Conservation (phyloP, 2,329 filamentous ascomycete genomes). For the Falciphora oryzae region DNA sequence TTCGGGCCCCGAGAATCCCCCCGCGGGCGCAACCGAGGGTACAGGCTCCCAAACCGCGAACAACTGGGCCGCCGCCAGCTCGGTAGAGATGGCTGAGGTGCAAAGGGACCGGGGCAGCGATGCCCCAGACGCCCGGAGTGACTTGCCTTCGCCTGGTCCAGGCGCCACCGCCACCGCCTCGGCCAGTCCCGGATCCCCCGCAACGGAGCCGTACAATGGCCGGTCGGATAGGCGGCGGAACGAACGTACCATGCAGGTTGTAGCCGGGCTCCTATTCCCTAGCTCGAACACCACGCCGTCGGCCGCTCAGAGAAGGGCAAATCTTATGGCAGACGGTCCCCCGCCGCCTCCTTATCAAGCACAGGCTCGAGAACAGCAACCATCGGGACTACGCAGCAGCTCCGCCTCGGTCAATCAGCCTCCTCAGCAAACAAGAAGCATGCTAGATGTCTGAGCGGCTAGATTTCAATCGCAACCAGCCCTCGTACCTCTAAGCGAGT, state of each 20-base stretch:
- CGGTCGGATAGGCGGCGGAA: constrained; percentile 38
- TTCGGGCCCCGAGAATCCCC: constrained; percentile 18
- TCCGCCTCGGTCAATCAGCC: constrained; percentile 39
- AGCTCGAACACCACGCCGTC: constrained; percentile 23
- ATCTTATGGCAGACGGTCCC: constrained; percentile 38
- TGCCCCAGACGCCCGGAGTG: background rate
- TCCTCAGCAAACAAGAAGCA: constrained; percentile 51
- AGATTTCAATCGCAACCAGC: background rate
- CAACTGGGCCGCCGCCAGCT: constrained; percentile 1
- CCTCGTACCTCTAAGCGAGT: no score
- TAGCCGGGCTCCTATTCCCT: constrained; percentile 45
- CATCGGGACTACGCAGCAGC: constrained; percentile 37
- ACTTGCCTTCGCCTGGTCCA: constrained; percentile 2
- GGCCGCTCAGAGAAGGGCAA: constrained; percentile 29
- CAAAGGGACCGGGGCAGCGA: constrained; percentile 10
- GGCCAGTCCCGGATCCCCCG: background rate
- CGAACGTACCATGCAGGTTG: constrained; percentile 38
- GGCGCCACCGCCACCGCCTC: no score
- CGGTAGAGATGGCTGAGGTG: constrained; percentile 27
- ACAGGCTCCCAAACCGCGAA: background rate
- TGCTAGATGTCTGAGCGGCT: constrained; percentile 46
- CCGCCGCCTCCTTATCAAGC: constrained; percentile 35
- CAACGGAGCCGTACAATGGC: constrained; percentile 28
- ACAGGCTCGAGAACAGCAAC: constrained; percentile 10
- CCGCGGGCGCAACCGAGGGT: constrained; percentile 2